A percentile compares a stretch with the other conserved stretches of the same genome.
Conservation (phyloP, 2,329 filamentous ascomycete genomes). For the Aspergillus costaricaensis region DNA sequence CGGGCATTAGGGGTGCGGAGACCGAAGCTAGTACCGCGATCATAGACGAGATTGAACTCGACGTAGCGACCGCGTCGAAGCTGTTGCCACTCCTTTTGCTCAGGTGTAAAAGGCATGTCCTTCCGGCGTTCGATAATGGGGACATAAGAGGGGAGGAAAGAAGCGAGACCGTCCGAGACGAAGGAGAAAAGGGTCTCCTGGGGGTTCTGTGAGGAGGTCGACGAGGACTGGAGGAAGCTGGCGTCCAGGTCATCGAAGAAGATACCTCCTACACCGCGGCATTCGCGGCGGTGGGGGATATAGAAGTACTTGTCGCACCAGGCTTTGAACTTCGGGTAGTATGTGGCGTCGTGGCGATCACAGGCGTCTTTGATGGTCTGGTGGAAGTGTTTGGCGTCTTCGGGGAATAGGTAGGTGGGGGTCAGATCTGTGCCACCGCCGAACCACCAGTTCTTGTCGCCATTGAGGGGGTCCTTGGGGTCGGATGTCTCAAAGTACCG, state of each 20-base stretch:
- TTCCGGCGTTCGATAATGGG: conserved; percentile 87
- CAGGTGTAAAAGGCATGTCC: conserved; percentile 83
- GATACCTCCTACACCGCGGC: conserved; percentile 88
- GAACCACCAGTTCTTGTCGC: conserved; percentile 88
- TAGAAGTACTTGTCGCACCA: conserved; percentile 99
- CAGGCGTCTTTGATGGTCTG: conserved; percentile 87
- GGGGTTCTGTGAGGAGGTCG: conserved; percentile 67
- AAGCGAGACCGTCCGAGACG: conserved; percentile 77
- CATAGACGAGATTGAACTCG: conserved; percentile 97
- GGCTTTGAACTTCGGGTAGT: conserved; percentile 93
- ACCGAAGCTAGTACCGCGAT: conserved; percentile 91
- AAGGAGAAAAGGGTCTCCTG: conserved; percentile 90
- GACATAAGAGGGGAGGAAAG: conserved; percentile 87
- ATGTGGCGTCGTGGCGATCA: conserved; percentile 87
- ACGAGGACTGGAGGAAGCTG: conserved; percentile 40
- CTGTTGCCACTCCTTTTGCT: conserved; percentile 96
- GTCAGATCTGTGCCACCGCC: conserved; percentile 94
- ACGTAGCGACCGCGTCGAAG: conserved; percentile 92
- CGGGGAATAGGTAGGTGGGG: conserved; percentile 90
- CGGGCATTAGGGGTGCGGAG: conserved; percentile 88
- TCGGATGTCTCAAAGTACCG: conserved; percentile 97
- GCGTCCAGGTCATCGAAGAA: conserved; percentile 97
- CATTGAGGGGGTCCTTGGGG: conserved; percentile 68
- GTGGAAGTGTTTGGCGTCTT: conserved; percentile 97
- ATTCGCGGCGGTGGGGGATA: conserved; percentile 86